Conservation (phyloP, 805 yeast genomes). For the Clavispora carvajalis region DNA sequence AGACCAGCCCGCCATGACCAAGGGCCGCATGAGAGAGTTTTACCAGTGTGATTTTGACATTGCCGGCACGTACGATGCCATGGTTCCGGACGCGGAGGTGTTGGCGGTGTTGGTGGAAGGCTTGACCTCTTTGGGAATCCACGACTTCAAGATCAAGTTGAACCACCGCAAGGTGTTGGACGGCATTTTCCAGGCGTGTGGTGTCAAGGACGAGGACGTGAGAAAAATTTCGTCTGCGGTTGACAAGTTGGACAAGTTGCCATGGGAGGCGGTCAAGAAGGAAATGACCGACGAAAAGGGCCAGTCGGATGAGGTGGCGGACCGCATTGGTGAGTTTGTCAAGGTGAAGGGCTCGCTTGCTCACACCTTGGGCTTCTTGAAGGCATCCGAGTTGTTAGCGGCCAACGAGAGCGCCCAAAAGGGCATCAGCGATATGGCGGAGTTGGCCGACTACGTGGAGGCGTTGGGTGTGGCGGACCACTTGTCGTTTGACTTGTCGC, state of each 20-base stretch:
- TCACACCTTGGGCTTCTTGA: slow-evolving; percentile 53
- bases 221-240: slow-evolving; percentile 93
- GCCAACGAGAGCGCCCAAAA: slow-evolving; percentile 67
- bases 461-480: slow-evolving; percentile 69
- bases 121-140: slow-evolving; percentile 73
- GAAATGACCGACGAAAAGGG: slow-evolving; percentile 91
- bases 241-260: slow-evolving; percentile 90
- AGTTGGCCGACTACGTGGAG: slow-evolving; percentile 69
- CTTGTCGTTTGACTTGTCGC: slow-evolving; percentile 84
- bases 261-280: slow-evolving; percentile 90
- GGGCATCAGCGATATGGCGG: slow-evolving; percentile 78
- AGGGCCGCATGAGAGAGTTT: slow-evolving; percentile 99
- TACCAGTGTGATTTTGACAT: slow-evolving; percentile 98
- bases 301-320: slow-evolving; percentile 89
- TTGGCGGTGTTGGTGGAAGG: slow-evolving; percentile 82
- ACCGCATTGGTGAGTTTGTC: slow-evolving; percentile 87
- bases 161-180: slow-evolving; percentile 95
- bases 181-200: slow-evolving; percentile 92
- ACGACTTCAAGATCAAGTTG: slow-evolving; percentile 84
- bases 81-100: slow-evolving; percentile 96
- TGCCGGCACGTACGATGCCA: slow-evolving; percentile 87
- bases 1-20: slow-evolving; percentile 99
- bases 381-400: slow-evolving; percentile 52
- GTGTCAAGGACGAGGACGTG: slow-evolving; percentile 90
- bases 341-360: slow-evolving; percentile 69